These are phyloP conservation scores for Serendipita sp. DNA, from an alignment of 768 basidiomycete genomes.

Conservation along the genomic window DNA sequence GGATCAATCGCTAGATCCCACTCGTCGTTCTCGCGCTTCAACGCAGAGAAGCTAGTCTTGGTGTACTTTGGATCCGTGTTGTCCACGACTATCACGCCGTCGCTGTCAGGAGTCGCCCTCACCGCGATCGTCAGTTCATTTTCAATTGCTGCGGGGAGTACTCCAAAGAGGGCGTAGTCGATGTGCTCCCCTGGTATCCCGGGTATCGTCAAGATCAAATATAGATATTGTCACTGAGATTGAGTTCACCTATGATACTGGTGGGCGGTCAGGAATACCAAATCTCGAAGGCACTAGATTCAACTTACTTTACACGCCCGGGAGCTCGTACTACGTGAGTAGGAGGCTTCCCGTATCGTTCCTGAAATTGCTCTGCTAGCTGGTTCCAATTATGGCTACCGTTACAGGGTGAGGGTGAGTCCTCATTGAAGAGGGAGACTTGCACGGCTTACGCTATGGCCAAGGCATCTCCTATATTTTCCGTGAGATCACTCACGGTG, in stretches of 20 bases:
- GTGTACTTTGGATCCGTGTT: conserved; percentile 37
- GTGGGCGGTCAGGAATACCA: not conserved
- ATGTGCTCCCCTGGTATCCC: conserved; percentile 55
- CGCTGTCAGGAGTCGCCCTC: conserved; percentile 24
- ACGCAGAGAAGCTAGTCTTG: conserved; percentile 43
- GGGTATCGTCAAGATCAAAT: conserved; percentile 1
- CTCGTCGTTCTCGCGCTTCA: conserved; percentile 24
- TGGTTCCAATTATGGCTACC: conserved; percentile 34
- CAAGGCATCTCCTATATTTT: not conserved
- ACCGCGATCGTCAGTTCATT: conserved; percentile 64
- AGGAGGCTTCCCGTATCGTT: conserved; percentile 49
- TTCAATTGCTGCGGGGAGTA: conserved; percentile 72
- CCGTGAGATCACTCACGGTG: not conserved
- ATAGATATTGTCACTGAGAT: conserved; percentile 25
- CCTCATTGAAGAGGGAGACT: not conserved
- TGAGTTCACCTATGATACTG: conserved; percentile 14
- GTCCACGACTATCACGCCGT: conserved; percentile 11
- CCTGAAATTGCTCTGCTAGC: conserved; percentile 44
- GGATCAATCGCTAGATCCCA: conserved; percentile 71
- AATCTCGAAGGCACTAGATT: not conserved
- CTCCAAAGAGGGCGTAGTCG: conserved; percentile 72
- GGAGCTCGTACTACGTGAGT: conserved; percentile 62
- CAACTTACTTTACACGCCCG: conserved; percentile 58
- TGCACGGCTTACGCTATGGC: not conserved
- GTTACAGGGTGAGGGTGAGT: not conserved